These are phyloP conservation scores for Fusarium armeniacum DNA, from an alignment of 2,329 filamentous ascomycete species.

Conservation along the genomic window DNA sequence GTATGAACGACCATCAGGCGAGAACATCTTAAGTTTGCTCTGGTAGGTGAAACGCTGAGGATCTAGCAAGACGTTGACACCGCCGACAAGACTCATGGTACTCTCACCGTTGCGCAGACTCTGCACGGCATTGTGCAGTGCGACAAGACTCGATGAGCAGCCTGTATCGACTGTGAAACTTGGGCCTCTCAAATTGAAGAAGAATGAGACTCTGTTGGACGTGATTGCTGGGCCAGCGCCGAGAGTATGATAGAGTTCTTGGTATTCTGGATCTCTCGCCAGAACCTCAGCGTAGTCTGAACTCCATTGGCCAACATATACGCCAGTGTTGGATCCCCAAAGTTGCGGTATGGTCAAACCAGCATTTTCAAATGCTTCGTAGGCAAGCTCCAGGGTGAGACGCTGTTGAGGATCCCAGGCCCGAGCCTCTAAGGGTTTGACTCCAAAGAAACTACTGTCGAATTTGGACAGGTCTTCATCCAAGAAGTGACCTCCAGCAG, in stretches of 20 bases:
- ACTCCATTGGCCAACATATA: constrained; percentile 50
- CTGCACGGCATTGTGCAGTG: constrained; percentile 60
- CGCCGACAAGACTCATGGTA: constrained; percentile 48
- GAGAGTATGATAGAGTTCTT: constrained; percentile 63
- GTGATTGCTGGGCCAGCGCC: constrained; percentile 60
- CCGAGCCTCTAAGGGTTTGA: constrained; percentile 18
- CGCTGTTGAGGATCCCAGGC: constrained; percentile 52
- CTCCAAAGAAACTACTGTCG: constrained; percentile 10
- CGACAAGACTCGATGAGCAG: constrained; percentile 64
- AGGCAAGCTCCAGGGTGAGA: constrained; percentile 47
- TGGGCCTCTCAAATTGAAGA: constrained; percentile 62
- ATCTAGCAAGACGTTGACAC: constrained; percentile 48
- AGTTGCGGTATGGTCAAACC: constrained; percentile 53
- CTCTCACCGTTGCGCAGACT: constrained; percentile 54
- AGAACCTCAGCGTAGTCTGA: constrained; percentile 46
- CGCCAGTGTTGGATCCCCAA: constrained; percentile 47
- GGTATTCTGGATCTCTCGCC: constrained; percentile 55
- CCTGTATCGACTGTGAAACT: constrained; percentile 66
- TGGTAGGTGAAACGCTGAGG: constrained; percentile 47
- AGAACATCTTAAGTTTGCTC: constrained; percentile 46
- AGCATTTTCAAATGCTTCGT: constrained; percentile 51
- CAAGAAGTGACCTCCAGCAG: constrained; percentile 10
- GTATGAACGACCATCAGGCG: constrained; percentile 50
- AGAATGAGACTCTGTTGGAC: constrained; percentile 64
- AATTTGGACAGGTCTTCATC: constrained; percentile 7